Evolutionary conservation across 805 yeast species (phyloP), one percentile per base, ranked within the genome.

Genomic region (Pichia occidentalis): DNA sequence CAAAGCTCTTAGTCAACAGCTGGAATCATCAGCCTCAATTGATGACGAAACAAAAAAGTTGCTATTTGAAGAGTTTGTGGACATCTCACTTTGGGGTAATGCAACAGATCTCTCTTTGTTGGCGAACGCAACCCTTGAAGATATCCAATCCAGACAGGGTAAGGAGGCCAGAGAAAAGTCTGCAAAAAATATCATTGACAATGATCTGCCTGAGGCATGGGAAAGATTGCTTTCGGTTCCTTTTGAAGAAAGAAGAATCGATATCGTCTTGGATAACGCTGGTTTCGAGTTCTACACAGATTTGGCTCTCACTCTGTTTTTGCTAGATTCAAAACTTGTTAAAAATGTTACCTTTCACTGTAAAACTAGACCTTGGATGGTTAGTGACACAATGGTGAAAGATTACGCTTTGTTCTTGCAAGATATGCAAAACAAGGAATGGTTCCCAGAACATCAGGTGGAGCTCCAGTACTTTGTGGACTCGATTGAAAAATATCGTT

Each of bases 241-340:
- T 8, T 28, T 52, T 39, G 51, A 57, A 34, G 52, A 63, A 12
- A 66, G 68, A 40, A 67, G 88, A 42, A 70, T 88, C 40, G 96
- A 90, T 57, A 69, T 88, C 52, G 85, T 90, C 10, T 70, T 90
- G 45, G 97, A 88, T 62, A 90, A 90, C 60, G 78, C 96, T 10
- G 99, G 98, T 0, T 92, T 92, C 56, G 99, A 92, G 63, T 72
- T 92, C 32, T 92, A 78, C 57, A 83, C 95, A n/a, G 96, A 87
- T 54, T 60, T 85, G 49, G 64, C 80, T 42, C 63, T 83, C 29
- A 66, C 80, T 2, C 59, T 82, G 32, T 80, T 82, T 56, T 52
- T 84, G 44, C 61, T 92, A 18, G 95, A 88, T 50, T 61, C 84
- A 12, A 72, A 74, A n/a, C 57, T 88, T 17, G 79, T 75, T 12